phyloP scores from a whole-genome alignment of 441 rosid species.

The Pelargonium myrrhifolium region DNA sequence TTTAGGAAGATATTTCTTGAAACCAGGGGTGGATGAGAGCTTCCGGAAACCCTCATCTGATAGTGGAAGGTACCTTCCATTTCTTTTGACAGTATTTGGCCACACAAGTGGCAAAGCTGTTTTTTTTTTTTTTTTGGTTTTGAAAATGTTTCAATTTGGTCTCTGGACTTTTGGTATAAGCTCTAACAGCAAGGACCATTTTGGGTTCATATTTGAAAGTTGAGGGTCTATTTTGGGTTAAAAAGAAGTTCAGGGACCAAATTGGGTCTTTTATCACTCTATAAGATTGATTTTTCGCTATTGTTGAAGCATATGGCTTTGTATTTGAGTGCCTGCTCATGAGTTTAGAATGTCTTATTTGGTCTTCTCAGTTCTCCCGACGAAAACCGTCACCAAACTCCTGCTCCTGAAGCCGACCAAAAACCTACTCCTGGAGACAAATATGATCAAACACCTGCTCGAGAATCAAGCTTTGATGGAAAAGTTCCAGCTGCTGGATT shows the following conservation, averaged over 20 bases:
- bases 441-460: conserved; percentile 35
- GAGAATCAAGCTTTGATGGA: conserved; percentile 37
- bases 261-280: too few species aligned
- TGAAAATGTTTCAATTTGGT: too few species aligned
- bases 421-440: conserved; percentile 43
- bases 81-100: conserved; percentile 7
- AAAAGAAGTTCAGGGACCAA: too few species aligned
- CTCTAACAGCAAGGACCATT: too few species aligned
- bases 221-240: too few species aligned
- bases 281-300: neutral
- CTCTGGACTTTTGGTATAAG: too few species aligned
- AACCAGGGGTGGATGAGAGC: conserved; percentile 61
- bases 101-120: neutral
- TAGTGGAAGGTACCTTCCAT: conserved; percentile 59
- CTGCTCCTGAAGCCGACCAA: conserved; percentile 36
- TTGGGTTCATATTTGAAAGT: too few species aligned
- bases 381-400: conserved; percentile 38
- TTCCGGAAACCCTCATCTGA: conserved; percentile 52
- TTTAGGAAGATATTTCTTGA: conserved; percentile 71
- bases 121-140: neutral
- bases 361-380: conserved; percentile 65
- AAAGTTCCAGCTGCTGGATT: conserved; percentile 30
- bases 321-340: conserved; percentile 10
- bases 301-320: neutral
- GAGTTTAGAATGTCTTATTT: conserved; percentile 15